Conservation (phyloP, 164 flowering plant species). For the Liquidambar formosana region DNA sequence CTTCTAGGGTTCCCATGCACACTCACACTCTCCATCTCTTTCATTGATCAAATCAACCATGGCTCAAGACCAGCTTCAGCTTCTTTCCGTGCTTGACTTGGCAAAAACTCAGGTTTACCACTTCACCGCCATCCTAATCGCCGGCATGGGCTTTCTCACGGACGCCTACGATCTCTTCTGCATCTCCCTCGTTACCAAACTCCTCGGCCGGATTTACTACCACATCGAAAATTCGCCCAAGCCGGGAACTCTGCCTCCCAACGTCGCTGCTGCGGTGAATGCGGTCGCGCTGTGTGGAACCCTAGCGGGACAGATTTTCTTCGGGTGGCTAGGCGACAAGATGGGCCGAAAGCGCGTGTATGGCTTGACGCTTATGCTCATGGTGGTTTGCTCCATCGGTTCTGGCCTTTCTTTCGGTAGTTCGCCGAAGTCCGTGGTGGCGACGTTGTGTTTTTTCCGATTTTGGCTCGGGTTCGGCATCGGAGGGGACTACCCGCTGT, state of each 20-base stretch:
- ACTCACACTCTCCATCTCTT: no score
- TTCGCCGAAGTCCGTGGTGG: constrained; percentile 13
- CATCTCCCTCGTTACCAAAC: no score
- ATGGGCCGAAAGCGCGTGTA: constrained; percentile 26
- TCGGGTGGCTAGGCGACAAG: constrained; percentile 31
- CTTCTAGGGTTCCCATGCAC: no score
- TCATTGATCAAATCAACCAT: no score
- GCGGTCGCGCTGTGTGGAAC: constrained; percentile 30
- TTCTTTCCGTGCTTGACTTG: constrained; percentile 12
- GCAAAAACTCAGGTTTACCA: constrained; percentile 24
- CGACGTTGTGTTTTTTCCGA: constrained; percentile 21
- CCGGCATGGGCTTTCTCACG: constrained; percentile 32
- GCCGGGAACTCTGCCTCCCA: constrained; percentile 23
- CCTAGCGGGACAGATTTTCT: constrained; percentile 22
- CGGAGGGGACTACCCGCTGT: no score
- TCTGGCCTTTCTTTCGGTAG: constrained; percentile 24
- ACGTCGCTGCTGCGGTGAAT: constrained; percentile 19
- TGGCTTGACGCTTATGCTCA: constrained; percentile 25
- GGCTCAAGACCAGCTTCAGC: neutral
- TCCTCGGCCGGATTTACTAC: constrained; percentile 25
- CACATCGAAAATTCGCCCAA: neutral
- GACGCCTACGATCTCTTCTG: constrained; percentile 31
- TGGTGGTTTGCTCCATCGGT: constrained; percentile 19
- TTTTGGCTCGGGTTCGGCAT: no score
- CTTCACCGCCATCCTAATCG: constrained; percentile 21